Conservation (phyloP, 169 alveolate species). For the Theileria sp. region DNA sequence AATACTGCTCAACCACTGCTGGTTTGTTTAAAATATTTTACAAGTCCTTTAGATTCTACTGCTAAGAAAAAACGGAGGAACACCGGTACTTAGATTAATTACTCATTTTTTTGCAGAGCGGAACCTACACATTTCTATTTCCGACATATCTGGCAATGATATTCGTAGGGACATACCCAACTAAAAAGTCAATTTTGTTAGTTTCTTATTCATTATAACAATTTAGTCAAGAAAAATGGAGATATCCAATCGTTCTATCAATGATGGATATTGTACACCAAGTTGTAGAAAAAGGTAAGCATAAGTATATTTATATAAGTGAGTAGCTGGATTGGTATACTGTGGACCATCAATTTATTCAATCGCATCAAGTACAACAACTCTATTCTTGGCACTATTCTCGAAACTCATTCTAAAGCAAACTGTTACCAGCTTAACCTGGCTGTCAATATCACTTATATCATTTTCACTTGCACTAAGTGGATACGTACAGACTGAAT, state of each 20-base stretch:
- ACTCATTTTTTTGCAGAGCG: constrained; percentile 19
- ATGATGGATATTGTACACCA: constrained; percentile 58
- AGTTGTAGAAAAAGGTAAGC: constrained; percentile 58
- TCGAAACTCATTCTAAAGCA: constrained; percentile 35
- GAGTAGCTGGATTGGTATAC: constrained; percentile 56
- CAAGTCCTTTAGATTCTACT: constrained; percentile 22
- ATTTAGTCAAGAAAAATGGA: constrained; percentile 61
- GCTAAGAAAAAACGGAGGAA: constrained; percentile 57
- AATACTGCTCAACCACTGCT: constrained; percentile 67
- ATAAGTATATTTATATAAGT: no score
- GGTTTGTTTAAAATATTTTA: constrained; percentile 15
- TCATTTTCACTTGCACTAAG: constrained; percentile 57
- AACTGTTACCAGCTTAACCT: constrained; percentile 27
- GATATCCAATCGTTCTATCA: constrained; percentile 49
- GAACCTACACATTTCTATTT: constrained; percentile 60
- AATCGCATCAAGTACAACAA: constrained; percentile 63
- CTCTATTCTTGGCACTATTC: constrained; percentile 62
- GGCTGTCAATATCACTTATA: constrained; percentile 53
- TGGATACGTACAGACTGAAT: constrained; percentile 41
- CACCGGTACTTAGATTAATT: constrained; percentile 32
- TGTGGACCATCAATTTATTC: constrained; percentile 67
- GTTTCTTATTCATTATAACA: background rate
- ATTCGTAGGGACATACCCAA: constrained; percentile 64
- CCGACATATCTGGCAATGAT: constrained; percentile 67
- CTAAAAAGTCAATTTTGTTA: constrained; percentile 54